phyloP scores from a whole-genome alignment of 352 stramenopile species.

The Globisporangium sylvaticum region DNA sequence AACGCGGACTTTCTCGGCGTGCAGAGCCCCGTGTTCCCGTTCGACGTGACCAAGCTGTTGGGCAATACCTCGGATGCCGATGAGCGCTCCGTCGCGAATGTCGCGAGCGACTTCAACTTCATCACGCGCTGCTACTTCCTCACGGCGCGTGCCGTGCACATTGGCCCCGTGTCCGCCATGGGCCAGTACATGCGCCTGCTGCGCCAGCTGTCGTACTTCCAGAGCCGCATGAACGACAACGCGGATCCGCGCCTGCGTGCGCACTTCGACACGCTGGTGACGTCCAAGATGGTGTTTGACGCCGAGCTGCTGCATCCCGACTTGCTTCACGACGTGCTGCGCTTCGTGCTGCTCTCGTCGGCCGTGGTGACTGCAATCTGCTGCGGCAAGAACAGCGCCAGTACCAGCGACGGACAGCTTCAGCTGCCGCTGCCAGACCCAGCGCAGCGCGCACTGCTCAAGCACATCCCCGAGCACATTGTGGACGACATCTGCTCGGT shows the following conservation, averaged over 20 bases:
- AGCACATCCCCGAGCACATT: conserved; percentile 92
- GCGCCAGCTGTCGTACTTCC: conserved; percentile 88
- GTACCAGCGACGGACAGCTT: conserved; percentile 15
- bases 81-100: conserved; percentile 16
- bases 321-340: conserved; percentile 71
- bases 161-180: conserved; percentile 87
- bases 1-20: conserved; percentile 48
- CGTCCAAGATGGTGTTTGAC: conserved; percentile 78
- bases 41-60: conserved; percentile 58
- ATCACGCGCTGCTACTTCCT: conserved; percentile 97
- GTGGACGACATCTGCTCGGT: conserved; percentile 93
- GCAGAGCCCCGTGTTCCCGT: conserved; percentile 58
- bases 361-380: conserved; percentile 61
- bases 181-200: conserved; percentile 84
- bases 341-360: conserved; percentile 66
- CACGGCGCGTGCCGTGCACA: conserved; percentile 88
- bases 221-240: conserved; percentile 73
- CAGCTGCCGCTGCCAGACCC: conserved; percentile 35
- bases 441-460: conserved; percentile 39
- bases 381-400: conserved; percentile 12
- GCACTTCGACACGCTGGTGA: conserved; percentile 70
- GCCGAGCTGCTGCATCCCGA: conserved; percentile 76
- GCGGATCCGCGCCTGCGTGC: conserved; percentile 64
- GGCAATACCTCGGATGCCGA: conserved; percentile 19
- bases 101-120: conserved; percentile 90